These are phyloP conservation scores for Termitomyces sp. DNA, from an alignment of 768 basidiomycete species.

Conservation along the genomic window DNA sequence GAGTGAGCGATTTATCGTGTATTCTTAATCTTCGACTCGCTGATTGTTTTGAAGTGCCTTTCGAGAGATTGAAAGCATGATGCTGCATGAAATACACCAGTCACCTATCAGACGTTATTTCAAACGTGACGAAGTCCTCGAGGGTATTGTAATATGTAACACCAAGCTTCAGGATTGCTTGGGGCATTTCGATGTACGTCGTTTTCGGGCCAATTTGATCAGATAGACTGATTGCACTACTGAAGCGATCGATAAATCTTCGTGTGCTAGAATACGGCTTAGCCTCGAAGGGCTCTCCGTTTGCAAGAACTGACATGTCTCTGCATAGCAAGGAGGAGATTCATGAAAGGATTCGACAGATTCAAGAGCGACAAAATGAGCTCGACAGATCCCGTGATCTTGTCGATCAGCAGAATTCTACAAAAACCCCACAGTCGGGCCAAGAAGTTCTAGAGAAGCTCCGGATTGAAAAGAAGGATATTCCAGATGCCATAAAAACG, in stretches of 20 bases:
- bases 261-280: background rate
- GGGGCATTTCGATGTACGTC: constrained; percentile 46
- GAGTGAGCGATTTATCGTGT: constrained; percentile 31
- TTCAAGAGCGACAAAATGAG: constrained; percentile 30
- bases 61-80: constrained; percentile 39
- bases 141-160: constrained; percentile 50
- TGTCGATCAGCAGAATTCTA: constrained; percentile 34
- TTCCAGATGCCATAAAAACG: constrained; percentile 55
- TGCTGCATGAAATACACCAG: constrained; percentile 53
- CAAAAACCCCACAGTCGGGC: constrained; percentile 33
- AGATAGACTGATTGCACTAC: background rate
- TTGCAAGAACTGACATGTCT: background rate
- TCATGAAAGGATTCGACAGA: constrained; percentile 7
- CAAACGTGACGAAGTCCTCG: constrained; percentile 62
- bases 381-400: constrained; percentile 36
- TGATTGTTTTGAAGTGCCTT: constrained; percentile 33
- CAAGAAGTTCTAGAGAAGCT: constrained; percentile 39
- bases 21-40: background rate
- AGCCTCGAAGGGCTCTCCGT: background rate
- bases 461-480: constrained; percentile 38
- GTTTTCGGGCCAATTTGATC: background rate
- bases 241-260: background rate
- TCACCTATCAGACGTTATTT: constrained; percentile 76
- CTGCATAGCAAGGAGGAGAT: constrained; percentile 8
- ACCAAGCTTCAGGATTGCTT: constrained; percentile 53